A percentile compares a stretch with the other conserved stretches of the same genome.
phyloP scores from a whole-genome alignment of 75 land plant species.

The Adiantum capillusveneris region DNA sequence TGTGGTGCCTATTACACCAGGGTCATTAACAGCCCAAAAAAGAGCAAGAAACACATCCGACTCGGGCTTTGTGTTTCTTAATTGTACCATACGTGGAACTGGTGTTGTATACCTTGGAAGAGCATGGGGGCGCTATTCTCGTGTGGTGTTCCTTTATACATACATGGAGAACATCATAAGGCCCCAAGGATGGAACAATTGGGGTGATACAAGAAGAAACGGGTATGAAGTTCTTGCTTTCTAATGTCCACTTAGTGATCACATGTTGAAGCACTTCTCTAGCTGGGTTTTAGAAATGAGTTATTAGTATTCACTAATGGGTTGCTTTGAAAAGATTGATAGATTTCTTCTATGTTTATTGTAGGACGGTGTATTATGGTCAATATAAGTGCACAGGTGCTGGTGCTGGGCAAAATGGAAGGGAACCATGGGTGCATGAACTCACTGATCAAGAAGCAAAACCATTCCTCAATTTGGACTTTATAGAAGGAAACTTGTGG shows the following conservation, averaged over 20 bases:
- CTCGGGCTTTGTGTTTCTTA: slow-evolving; percentile 71
- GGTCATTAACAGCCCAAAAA: slow-evolving; percentile 77
- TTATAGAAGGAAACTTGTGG: slow-evolving; percentile 58
- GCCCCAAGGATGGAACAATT: too few relatives aligned
- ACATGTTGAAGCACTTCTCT: too few relatives aligned
- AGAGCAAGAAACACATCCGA: slow-evolving; percentile 27
- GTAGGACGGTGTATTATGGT: slow-evolving; percentile 45
- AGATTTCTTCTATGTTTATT: slow-evolving; percentile 2
- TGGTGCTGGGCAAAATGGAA: slow-evolving; percentile 30
- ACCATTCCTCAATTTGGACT: slow-evolving; percentile 35
- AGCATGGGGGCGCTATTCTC: too few relatives aligned
- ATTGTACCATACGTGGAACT: slow-evolving; percentile 49
- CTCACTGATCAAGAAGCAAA: slow-evolving; percentile 42
- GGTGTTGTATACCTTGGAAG: slow-evolving; percentile 59
- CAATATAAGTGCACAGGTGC: slow-evolving; percentile 55
- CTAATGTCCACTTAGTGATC: too few relatives aligned
- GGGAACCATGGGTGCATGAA: slow-evolving; percentile 44
- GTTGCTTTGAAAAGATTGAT: too few relatives aligned
- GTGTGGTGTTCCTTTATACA: too few relatives aligned
- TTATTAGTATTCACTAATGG: too few relatives aligned
- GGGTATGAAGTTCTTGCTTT: too few relatives aligned
- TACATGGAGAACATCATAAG: too few relatives aligned
- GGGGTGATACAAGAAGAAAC: too few relatives aligned
- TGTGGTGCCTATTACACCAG: slow-evolving; percentile 33
- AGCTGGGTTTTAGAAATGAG: too few relatives aligned